Percentiles rank a stretch among this genome's conserved stretches.
phyloP scores from a whole-genome alignment of 1,139 yeast species.

The Suhomyces panamericanus region DNA sequence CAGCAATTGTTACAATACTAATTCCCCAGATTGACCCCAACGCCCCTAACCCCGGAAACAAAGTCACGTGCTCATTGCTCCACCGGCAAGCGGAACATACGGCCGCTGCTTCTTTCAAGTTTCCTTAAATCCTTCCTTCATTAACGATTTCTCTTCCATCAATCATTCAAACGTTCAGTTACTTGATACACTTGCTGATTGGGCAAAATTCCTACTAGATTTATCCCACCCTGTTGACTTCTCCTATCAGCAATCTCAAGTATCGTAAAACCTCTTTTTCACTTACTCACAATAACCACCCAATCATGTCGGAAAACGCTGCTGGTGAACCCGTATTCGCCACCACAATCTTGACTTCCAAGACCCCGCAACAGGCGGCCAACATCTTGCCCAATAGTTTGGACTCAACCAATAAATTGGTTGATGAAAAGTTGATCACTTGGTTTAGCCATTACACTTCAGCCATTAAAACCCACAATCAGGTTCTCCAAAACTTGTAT shows the following conservation, averaged over 20 bases:
- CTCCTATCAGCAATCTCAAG: too few relatives aligned
- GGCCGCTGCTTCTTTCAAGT: neutral
- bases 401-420: slow-evolving; percentile 18
- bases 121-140: neutral
- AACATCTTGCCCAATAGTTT: slow-evolving; percentile 39
- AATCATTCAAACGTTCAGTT: neutral
- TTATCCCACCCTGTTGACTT: too few relatives aligned
- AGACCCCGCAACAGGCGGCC: slow-evolving; percentile 46
- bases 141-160: neutral
- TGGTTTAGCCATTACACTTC: slow-evolving; percentile 19
- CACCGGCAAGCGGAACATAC: slow-evolving; percentile 6
- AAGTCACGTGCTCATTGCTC: slow-evolving; percentile 1
- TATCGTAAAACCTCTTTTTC: too few relatives aligned
- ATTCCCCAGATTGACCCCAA: neutral
- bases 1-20: neutral
- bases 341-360: slow-evolving; percentile 45
- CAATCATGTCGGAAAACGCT: slow-evolving; percentile 5
- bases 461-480: slow-evolving; percentile 16
- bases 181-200: neutral
- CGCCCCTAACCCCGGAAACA: neutral
- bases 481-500: slow-evolving; percentile 16
- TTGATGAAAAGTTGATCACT: slow-evolving; percentile 15
- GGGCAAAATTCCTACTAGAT: neutral
- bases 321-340: slow-evolving; percentile 24
- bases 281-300: neutral